Evolutionary conservation across 164 flowering plant genomes (phyloP).

Genomic region (Houttuynia cordata): DNA sequence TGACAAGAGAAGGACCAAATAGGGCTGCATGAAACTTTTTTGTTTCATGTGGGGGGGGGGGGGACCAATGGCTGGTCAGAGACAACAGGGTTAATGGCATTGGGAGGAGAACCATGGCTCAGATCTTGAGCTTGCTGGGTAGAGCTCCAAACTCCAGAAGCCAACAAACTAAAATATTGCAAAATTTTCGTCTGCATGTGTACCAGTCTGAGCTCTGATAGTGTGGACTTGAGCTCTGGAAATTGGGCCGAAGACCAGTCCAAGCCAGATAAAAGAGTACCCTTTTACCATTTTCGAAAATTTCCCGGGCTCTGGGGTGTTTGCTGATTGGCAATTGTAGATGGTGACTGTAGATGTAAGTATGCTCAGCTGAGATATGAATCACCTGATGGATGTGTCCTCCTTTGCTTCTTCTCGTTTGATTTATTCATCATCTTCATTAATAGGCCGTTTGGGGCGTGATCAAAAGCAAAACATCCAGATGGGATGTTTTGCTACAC

Average conservation of each 20-base stretch:
- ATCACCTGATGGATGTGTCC: too few relatives aligned
- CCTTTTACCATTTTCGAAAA: not conserved
- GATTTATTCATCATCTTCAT: too few relatives aligned
- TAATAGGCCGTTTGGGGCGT: too few relatives aligned
- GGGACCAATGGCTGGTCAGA: conserved; percentile 42
- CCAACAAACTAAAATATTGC: conserved; percentile 11
- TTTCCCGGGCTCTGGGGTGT: not conserved
- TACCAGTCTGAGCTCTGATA: conserved; percentile 18
- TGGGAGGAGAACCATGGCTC: conserved; percentile 32
- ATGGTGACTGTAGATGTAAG: not conserved
- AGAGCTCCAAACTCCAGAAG: conserved; percentile 7
- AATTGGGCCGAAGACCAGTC: conserved; percentile 56
- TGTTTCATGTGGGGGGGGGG: conserved; percentile 31
- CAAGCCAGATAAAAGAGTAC: conserved; percentile 6
- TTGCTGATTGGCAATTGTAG: not conserved
- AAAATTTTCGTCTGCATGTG: conserved; percentile 20
- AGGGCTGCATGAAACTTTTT: conserved; percentile 22
- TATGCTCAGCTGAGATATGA: not conserved
- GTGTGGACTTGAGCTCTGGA: conserved; percentile 29
- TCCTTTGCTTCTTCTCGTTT: too few relatives aligned
- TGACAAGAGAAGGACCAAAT: conserved; percentile 23
- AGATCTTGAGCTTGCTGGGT: conserved; percentile 20
- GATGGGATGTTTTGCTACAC: too few relatives aligned
- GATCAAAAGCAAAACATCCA: too few relatives aligned
- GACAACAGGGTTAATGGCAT: conserved; percentile 18